Percentiles rank a stretch among this genome's conserved stretches.
These are phyloP conservation scores for Epichloe amarillans DNA, from an alignment of 2,329 filamentous ascomycete species.

Conservation along the genomic window DNA sequence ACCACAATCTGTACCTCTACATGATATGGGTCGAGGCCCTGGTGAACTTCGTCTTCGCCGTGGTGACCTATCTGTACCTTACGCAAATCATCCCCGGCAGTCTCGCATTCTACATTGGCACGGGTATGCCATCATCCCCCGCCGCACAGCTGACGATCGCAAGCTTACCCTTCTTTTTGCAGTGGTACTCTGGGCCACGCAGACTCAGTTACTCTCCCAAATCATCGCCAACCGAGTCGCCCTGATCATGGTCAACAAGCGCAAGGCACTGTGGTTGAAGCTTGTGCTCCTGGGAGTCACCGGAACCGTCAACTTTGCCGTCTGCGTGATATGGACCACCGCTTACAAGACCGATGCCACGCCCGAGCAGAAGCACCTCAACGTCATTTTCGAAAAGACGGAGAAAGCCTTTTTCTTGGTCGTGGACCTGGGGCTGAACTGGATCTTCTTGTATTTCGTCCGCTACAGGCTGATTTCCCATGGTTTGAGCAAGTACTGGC, in stretches of 20 bases:
- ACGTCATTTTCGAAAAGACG: conserved; percentile 12
- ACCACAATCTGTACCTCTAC: conserved; percentile 13
- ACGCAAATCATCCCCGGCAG: conserved; percentile 8
- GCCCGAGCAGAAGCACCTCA: conserved; percentile 4
- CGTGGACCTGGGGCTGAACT: conserved; percentile 34
- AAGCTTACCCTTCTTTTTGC: neutral
- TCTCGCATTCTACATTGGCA: conserved; percentile 4
- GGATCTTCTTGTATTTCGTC: conserved; percentile 34
- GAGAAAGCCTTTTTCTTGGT: conserved; percentile 35
- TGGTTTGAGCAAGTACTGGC: conserved; percentile 36
- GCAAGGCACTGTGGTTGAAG: conserved; percentile 20
- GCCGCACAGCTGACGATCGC: neutral
- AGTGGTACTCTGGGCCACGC: conserved; percentile 11
- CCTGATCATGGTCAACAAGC: conserved; percentile 26
- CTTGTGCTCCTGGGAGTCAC: conserved; percentile 22
- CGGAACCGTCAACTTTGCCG: conserved; percentile 23
- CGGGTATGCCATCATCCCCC: neutral
- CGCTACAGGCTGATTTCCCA: conserved; percentile 30
- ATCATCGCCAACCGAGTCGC: conserved; percentile 31
- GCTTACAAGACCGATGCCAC: conserved; percentile 14
- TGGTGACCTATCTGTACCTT: conserved; percentile 15
- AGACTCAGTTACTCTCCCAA: conserved; percentile 28
- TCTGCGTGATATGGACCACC: conserved; percentile 27
- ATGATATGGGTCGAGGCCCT: conserved; percentile 15
- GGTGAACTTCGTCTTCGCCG: conserved; percentile 14